These are phyloP conservation scores for Suhomyces panamericanus DNA, from an alignment of 1,139 yeast species.

Conservation along the genomic window DNA sequence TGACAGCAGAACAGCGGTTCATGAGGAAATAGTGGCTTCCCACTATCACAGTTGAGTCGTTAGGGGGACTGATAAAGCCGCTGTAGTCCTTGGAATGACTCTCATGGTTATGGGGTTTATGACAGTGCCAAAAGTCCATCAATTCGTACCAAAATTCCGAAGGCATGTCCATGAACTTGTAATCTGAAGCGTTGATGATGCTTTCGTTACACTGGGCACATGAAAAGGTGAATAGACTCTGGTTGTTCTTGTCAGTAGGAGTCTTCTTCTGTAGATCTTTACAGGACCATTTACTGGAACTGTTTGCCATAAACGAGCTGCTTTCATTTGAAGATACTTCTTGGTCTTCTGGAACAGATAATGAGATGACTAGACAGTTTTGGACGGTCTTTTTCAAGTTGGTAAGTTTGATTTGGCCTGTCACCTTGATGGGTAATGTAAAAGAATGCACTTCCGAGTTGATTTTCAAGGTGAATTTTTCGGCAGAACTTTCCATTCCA, in stretches of 20 bases:
- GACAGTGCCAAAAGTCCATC: conserved; percentile 99
- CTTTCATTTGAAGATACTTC: conserved; percentile 9
- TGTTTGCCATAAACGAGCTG: conserved; percentile 9
- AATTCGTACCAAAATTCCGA: conserved; percentile 92
- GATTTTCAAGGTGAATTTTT: conserved; percentile 2
- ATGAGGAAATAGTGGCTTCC: conserved; percentile 61
- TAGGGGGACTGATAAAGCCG: conserved; percentile 47
- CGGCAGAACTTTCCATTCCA: conserved; percentile 9
- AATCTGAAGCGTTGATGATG: conserved; percentile 31
- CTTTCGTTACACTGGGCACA: conserved; percentile 34
- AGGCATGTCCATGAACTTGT: conserved; percentile 67
- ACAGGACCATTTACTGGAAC: conserved; percentile 37
- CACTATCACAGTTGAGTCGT: conserved; percentile 43
- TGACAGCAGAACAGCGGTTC: conserved; percentile 23
- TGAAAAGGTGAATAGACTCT: conserved; percentile 32
- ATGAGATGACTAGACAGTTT: conserved; percentile 8
- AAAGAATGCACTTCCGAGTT: conserved; percentile 2
- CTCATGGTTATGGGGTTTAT: conserved; percentile 60
- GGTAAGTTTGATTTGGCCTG: conserved; percentile 11
- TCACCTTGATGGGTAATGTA: conserved; percentile 9
- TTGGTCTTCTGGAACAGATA: conserved; percentile 1
- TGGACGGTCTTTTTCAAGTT: conserved; percentile 10
- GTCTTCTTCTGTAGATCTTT: conserved; percentile 37
- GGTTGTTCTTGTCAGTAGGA: conserved; percentile 21
- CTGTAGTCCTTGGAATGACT: conserved; percentile 26